phyloP scores from a whole-genome alignment of 2,329 filamentous ascomycete genomes.

The Furcasterigmium furcatum region DNA sequence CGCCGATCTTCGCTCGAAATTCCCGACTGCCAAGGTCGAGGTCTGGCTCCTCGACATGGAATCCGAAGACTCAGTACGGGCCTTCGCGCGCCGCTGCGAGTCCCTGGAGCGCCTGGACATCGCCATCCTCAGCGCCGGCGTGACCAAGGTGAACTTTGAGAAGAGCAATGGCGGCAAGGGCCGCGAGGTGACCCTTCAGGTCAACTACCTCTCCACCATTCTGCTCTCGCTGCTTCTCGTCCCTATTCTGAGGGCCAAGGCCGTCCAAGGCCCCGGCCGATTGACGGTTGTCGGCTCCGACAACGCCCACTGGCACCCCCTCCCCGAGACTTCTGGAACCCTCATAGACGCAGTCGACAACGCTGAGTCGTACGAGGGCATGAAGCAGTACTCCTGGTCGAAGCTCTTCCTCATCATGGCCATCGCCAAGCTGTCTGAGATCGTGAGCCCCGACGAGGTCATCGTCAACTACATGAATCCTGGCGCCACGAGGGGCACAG shows the following conservation, averaged over 20 bases:
- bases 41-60: slow-evolving; percentile 40
- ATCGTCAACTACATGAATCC: slow-evolving; percentile 18
- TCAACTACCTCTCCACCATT: slow-evolving; percentile 31
- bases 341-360: neutral
- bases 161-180: slow-evolving; percentile 20
- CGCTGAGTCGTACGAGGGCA: neutral
- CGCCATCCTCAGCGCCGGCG: slow-evolving; percentile 40
- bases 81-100: slow-evolving; percentile 29
- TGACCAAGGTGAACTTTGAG: slow-evolving; percentile 18
- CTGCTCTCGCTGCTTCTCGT: slow-evolving; percentile 27
- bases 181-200: slow-evolving; percentile 36
- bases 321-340: too few relatives aligned
- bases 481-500: slow-evolving; percentile 12
- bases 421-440: slow-evolving; percentile 10
- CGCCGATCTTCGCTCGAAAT: slow-evolving; percentile 24
- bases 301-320: slow-evolving; percentile 3
- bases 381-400: slow-evolving; percentile 12
- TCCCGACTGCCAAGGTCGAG: slow-evolving; percentile 19
- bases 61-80: slow-evolving; percentile 36
- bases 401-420: slow-evolving; percentile 17
- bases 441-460: slow-evolving; percentile 13
- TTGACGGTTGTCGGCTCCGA: slow-evolving; percentile 26
- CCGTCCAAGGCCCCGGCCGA: slow-evolving; percentile 13
- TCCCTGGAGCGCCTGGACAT: slow-evolving; percentile 35
- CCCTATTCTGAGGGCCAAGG: slow-evolving; percentile 20